phyloP scores from a whole-genome alignment of 2,329 filamentous ascomycete genomes.

The Diaporthe sp. region DNA sequence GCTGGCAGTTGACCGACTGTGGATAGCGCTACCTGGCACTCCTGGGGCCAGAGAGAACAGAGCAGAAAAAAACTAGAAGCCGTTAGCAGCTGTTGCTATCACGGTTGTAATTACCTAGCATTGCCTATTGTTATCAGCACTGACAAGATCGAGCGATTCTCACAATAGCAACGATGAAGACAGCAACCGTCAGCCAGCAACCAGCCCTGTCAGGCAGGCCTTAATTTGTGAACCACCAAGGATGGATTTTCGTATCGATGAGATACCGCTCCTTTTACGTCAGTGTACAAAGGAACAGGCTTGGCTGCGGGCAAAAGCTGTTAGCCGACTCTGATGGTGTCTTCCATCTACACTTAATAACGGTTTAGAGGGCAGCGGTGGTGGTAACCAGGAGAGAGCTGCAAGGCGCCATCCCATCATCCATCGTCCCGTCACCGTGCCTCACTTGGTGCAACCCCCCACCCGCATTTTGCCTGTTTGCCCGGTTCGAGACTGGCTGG shows the following conservation, averaged over 20 bases:
- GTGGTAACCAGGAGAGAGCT: conserved; percentile 11
- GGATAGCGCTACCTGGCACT: conserved; percentile 8
- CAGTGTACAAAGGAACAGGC: background rate
- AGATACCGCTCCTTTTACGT: background rate
- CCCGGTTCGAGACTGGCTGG: background rate
- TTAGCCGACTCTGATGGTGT: background rate
- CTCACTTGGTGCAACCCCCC: conserved; percentile 21
- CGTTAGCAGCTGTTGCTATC: conserved; percentile 26
- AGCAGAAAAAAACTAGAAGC: conserved; percentile 10
- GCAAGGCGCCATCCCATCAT: conserved; percentile 11
- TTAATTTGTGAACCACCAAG: background rate
- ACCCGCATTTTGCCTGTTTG: background rate
- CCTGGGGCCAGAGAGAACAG: background rate
- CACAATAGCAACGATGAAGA: background rate
- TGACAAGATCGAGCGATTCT: background rate
- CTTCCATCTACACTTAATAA: background rate
- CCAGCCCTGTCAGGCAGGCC: background rate
- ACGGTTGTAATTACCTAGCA: background rate
- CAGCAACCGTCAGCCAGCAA: background rate
- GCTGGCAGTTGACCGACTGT: conserved; percentile 32
- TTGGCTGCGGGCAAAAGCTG: background rate
- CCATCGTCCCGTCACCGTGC: background rate
- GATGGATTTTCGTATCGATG: background rate
- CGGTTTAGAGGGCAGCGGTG: background rate
- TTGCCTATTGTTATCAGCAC: background rate